Evolutionary conservation across 192 early-diverging fungal species (phyloP).

Genomic region (Oehlia diaphana): DNA sequence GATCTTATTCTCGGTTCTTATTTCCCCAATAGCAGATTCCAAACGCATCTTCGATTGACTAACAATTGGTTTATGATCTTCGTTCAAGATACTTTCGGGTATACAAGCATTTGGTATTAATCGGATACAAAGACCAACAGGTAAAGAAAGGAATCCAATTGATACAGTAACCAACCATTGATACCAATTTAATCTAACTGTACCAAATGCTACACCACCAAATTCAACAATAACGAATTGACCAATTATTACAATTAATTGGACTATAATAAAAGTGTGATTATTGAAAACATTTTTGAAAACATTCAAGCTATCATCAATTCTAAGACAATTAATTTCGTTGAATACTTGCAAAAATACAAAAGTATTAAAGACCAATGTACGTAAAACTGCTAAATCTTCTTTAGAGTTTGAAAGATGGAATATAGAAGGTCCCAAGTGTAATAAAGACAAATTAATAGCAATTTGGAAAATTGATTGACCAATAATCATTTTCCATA

Average conservation of each 20-base stretch:
- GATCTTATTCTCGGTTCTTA: background rate
- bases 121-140: conserved; percentile 78
- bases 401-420: conserved; percentile 41
- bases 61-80: conserved; percentile 35
- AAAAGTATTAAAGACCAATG: conserved; percentile 94
- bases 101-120: conserved; percentile 69
- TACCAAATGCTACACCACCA: conserved; percentile 89
- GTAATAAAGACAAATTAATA: conserved; percentile 65
- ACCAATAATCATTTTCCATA: conserved; percentile 92
- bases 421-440: conserved; percentile 62
- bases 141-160: conserved; percentile 79
- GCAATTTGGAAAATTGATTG: conserved; percentile 89
- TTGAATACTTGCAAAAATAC: conserved; percentile 96
- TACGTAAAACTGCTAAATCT: conserved; percentile 56
- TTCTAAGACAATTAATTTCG: conserved; percentile 88
- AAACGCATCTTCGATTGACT: conserved; percentile 32
- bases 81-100: conserved; percentile 38
- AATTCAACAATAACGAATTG: conserved; percentile 88
- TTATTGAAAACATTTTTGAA: conserved; percentile 85
- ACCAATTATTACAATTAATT: conserved; percentile 65
- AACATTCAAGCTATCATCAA: conserved; percentile 79
- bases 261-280: conserved; percentile 77
- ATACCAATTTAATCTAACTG: conserved; percentile 55
- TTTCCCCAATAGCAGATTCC: conserved; percentile 29
- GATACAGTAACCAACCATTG: conserved; percentile 84